Conservation (phyloP, 2,329 filamentous ascomycete genomes). For the Fusarium sp. region DNA sequence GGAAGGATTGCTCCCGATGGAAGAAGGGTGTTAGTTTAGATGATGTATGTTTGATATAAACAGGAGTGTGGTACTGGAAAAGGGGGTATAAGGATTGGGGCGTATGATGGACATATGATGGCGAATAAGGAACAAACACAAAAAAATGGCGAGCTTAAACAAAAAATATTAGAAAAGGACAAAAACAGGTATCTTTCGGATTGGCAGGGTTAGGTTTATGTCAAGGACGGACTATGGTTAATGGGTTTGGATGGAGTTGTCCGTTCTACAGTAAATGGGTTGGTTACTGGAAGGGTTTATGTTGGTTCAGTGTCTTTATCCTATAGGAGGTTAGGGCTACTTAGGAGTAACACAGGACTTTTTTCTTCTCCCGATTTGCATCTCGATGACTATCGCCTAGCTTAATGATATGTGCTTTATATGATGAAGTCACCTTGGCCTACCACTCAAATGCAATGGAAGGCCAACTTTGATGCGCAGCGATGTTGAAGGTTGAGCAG, state of each 20-base stretch:
- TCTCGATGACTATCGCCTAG: background rate
- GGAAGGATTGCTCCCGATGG: conserved; percentile 31
- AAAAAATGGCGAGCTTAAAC: conserved; percentile 10
- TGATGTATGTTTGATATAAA: conserved; percentile 6
- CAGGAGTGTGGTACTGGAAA: conserved; percentile 7
- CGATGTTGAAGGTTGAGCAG: too few species aligned
- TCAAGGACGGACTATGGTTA: conserved; percentile 9
- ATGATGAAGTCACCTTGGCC: background rate
- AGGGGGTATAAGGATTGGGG: conserved; percentile 12
- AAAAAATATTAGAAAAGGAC: background rate
- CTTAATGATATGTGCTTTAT: background rate
- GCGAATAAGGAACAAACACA: conserved; percentile 25
- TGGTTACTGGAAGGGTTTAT: conserved; percentile 1
- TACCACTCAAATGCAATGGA: too few species aligned
- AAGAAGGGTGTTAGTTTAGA: conserved; percentile 19
- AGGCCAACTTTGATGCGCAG: too few species aligned
- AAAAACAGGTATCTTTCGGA: conserved; percentile 1
- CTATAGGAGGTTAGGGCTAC: background rate
- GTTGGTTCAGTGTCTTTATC: background rate
- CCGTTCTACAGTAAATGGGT: conserved; percentile 6
- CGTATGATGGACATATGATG: conserved; percentile 20
- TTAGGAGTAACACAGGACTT: background rate
- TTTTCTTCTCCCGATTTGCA: background rate
- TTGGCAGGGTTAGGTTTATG: background rate
- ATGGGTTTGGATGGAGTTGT: conserved; percentile 25